Evolutionary conservation across 306 rosid species (phyloP).

Genomic region (Sindora glabra): DNA sequence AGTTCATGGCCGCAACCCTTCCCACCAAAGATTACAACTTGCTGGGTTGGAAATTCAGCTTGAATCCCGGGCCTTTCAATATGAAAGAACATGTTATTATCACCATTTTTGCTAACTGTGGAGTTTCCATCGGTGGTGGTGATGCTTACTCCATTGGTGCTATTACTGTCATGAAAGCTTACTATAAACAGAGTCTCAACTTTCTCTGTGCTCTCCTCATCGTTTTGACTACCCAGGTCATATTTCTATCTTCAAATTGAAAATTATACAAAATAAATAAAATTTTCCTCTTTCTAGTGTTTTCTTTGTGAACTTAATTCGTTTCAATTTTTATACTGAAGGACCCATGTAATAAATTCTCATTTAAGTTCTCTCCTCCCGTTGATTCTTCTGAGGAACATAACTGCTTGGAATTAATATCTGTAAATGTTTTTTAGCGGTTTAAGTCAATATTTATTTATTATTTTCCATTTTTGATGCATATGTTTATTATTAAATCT

Average conservation of each 20-base stretch:
- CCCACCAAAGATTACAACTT: slow-evolving; percentile 38
- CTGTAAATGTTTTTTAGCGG: no score
- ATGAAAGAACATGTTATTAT: slow-evolving; percentile 58
- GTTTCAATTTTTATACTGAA: no score
- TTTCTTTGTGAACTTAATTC: neutral
- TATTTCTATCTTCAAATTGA: slow-evolving; percentile 25
- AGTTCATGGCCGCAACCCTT: slow-evolving; percentile 74
- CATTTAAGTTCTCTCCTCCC: no score
- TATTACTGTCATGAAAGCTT: slow-evolving; percentile 87
- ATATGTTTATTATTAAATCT: neutral
- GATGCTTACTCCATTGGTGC: slow-evolving; percentile 98
- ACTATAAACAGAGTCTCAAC: slow-evolving; percentile 62
- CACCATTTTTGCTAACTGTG: slow-evolving; percentile 69
- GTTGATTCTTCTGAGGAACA: no score
- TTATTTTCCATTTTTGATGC: no score
- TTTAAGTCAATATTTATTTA: no score
- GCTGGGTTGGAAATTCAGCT: slow-evolving; percentile 33
- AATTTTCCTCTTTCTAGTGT: neutral
- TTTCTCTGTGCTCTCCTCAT: slow-evolving; percentile 66
- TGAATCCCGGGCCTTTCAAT: slow-evolving; percentile 55
- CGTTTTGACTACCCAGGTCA: slow-evolving; percentile 82
- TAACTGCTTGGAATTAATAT: no score
- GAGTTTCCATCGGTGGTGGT: slow-evolving; percentile 82
- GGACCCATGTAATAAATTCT: no score
- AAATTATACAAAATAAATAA: neutral